These are phyloP conservation scores for Pseudogymnoascus sp. DNA, from an alignment of 2,329 filamentous ascomycete species.

Conservation along the genomic window DNA sequence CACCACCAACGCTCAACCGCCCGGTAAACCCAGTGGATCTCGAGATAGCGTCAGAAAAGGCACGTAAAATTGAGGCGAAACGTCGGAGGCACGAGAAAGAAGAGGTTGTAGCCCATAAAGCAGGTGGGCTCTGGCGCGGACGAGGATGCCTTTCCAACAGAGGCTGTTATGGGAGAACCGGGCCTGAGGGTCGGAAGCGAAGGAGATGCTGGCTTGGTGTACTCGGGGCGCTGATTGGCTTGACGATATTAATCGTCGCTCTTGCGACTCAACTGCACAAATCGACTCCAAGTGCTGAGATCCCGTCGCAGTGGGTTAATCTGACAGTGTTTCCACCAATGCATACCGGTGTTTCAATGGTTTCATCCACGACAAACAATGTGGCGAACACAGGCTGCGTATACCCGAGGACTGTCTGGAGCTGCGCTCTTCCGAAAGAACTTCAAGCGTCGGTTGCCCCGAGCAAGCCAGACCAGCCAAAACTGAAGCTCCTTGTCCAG, in stretches of 20 bases:
- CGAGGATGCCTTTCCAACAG: conserved; percentile 52
- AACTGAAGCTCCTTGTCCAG: conserved; percentile 72
- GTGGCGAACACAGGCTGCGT: conserved; percentile 62
- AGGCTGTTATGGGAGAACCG: conserved; percentile 57
- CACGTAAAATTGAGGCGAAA: conserved; percentile 30
- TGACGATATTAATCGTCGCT: conserved; percentile 49
- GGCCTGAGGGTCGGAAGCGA: conserved; percentile 54
- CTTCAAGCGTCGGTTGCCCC: conserved; percentile 56
- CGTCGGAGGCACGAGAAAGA: conserved; percentile 56
- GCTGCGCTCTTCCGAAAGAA: conserved; percentile 74
- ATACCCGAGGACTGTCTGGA: conserved; percentile 68
- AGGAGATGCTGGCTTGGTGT: conserved; percentile 52
- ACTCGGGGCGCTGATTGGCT: conserved; percentile 39
- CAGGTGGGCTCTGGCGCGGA: conserved; percentile 57
- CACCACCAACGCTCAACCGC: background rate
- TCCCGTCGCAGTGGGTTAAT: conserved; percentile 63
- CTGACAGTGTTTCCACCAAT: conserved; percentile 80
- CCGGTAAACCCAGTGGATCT: conserved; percentile 13
- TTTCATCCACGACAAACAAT: conserved; percentile 63
- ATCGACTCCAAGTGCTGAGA: conserved; percentile 28
- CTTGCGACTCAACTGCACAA: conserved; percentile 48
- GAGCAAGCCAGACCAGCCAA: conserved; percentile 61
- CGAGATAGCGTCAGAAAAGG: conserved; percentile 17
- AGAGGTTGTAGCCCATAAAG: conserved; percentile 48
- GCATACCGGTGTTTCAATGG: conserved; percentile 71